Conservation (phyloP, 2,329 filamentous ascomycete genomes). For the Immersiporthe knoxdaviesiana region DNA sequence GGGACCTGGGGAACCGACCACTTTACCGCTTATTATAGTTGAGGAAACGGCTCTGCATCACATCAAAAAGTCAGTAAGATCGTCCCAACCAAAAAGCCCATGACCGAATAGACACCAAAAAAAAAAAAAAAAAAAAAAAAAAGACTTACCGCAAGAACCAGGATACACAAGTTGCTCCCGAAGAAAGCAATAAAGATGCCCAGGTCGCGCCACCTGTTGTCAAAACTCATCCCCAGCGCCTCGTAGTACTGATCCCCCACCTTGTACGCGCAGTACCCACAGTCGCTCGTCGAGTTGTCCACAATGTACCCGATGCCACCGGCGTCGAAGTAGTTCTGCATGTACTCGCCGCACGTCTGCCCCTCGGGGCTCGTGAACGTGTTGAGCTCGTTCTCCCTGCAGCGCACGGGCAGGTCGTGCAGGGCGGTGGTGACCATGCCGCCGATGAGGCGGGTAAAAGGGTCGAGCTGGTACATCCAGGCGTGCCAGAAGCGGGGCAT, state of each 20-base stretch:
- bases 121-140: background rate
- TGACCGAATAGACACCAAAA: background rate
- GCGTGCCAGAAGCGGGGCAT: constrained; percentile 79
- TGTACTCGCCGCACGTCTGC: constrained; percentile 75
- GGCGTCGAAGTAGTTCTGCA: constrained; percentile 67
- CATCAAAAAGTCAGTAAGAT: background rate
- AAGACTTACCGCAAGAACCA: constrained; percentile 55
- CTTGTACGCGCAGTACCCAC: constrained; percentile 81
- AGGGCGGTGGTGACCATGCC: constrained; percentile 81
- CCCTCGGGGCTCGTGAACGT: constrained; percentile 67
- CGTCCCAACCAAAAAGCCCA: background rate
- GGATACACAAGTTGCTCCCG: constrained; percentile 72
- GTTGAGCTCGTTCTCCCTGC: constrained; percentile 65
- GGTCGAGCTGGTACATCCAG: constrained; percentile 83
- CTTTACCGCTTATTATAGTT: constrained; percentile 57
- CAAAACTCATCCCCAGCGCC: constrained; percentile 67
- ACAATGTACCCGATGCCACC: constrained; percentile 76
- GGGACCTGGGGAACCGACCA: background rate
- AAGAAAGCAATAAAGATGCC: constrained; percentile 80
- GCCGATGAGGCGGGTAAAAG: constrained; percentile 79
- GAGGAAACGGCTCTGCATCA: constrained; percentile 51
- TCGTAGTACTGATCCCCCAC: constrained; percentile 80
- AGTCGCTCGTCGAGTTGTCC: constrained; percentile 66
- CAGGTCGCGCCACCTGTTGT: constrained; percentile 77
- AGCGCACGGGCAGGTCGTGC: constrained; percentile 66